Evolutionary conservation across 2,329 filamentous ascomycete genomes (phyloP).

Genomic region (Colletotrichum theobromicola): DNA sequence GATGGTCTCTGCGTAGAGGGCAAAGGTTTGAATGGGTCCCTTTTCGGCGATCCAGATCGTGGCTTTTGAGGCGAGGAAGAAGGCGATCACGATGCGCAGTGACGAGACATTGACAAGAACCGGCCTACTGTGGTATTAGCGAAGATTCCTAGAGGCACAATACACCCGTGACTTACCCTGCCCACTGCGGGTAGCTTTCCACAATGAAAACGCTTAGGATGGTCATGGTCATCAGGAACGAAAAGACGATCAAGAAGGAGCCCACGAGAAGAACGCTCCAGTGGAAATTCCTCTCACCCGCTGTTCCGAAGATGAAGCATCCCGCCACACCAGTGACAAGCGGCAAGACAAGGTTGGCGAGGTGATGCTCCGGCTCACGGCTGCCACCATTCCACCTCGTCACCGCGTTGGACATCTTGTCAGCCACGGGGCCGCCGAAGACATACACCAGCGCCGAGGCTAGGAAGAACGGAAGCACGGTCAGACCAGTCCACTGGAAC

Average conservation of each 20-base stretch:
- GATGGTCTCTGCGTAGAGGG: conserved; percentile 35
- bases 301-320: conserved; percentile 34
- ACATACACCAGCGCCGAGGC: conserved; percentile 25
- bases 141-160: rapidly evolving
- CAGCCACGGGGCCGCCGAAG: conserved; percentile 33
- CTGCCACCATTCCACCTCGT: conserved; percentile 29
- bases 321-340: conserved; percentile 31
- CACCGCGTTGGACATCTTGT: conserved; percentile 30
- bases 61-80: conserved; percentile 31
- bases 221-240: conserved; percentile 29
- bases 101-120: conserved; percentile 37
- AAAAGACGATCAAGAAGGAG: conserved; percentile 32
- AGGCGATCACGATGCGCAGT: conserved; percentile 33
- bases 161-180: not conserved
- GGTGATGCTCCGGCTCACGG: conserved; percentile 37
- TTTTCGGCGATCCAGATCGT: conserved; percentile 30
- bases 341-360: conserved; percentile 34
- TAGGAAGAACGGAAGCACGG: conserved; percentile 27
- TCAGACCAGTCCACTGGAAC: conserved; percentile 32
- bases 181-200: conserved; percentile 34
- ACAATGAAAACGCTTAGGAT: conserved; percentile 35
- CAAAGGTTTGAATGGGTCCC: conserved; percentile 31
- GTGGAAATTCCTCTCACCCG: conserved; percentile 28
- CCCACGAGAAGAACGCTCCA: conserved; percentile 32
- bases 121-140: conserved; percentile 23